Conservation (phyloP, 352 stramenopile species). For the Plasmopara halstedii region DNA sequence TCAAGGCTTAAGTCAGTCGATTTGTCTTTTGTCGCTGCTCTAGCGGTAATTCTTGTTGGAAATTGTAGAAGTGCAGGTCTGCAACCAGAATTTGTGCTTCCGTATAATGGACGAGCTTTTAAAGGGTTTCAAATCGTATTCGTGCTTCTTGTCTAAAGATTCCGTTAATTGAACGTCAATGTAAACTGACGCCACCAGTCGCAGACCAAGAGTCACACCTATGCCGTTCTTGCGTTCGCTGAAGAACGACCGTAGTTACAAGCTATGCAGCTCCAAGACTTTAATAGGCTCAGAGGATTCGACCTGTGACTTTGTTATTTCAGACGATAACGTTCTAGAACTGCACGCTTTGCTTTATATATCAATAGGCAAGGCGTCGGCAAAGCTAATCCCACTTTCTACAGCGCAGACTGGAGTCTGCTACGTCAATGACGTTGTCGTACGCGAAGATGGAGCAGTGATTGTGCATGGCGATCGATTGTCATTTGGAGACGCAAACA, state of each 20-base stretch:
- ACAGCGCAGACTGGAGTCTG: constrained; percentile 25
- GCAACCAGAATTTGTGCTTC: constrained; percentile 20
- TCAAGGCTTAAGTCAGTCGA: constrained; percentile 59
- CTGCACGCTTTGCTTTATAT: constrained; percentile 54
- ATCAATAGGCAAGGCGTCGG: constrained; percentile 21
- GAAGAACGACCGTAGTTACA: constrained; percentile 7
- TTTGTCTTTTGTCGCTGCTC: constrained; percentile 9
- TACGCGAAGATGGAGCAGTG: constrained; percentile 28
- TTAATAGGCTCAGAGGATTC: constrained; percentile 35
- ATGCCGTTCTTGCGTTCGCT: constrained; percentile 44
- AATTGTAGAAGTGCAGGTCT: constrained; percentile 45
- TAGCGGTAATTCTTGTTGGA: constrained; percentile 14
- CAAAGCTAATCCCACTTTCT: constrained; percentile 51
- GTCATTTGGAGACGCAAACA: constrained; percentile 35
- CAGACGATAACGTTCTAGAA: constrained; percentile 31
- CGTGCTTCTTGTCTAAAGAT: neutral
- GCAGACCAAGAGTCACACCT: constrained; percentile 15
- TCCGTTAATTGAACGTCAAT: neutral
- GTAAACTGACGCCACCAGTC: neutral
- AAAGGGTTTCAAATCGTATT: constrained; percentile 5
- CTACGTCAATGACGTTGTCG: constrained; percentile 39
- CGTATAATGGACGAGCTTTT: constrained; percentile 18
- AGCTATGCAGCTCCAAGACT: constrained; percentile 55
- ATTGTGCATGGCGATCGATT: constrained; percentile 59
- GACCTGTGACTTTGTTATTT: constrained; percentile 59